Percentiles rank a stretch among this genome's conserved stretches.
Evolutionary conservation across 768 basidiomycete species (phyloP).

Genomic region (Boletus coccyginus): DNA sequence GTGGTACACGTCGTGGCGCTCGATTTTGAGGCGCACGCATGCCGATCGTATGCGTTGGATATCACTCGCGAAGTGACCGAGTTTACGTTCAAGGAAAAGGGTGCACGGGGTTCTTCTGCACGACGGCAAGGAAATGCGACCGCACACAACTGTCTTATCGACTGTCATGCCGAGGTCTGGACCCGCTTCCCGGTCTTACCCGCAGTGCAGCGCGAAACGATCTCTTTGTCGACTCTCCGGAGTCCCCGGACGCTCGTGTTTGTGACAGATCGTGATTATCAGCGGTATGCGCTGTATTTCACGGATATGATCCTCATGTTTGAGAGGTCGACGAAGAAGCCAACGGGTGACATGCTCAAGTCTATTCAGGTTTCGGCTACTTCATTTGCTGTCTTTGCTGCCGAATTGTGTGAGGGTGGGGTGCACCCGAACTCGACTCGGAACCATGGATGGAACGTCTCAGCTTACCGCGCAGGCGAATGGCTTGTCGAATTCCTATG

Average conservation of each 20-base stretch:
- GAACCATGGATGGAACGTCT: conserved; percentile 29
- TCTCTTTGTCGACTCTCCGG: conserved; percentile 34
- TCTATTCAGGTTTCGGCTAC: conserved; percentile 35
- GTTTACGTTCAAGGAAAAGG: too few relatives aligned
- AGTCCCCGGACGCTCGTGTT: conserved; percentile 40
- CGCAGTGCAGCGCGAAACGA: conserved; percentile 47
- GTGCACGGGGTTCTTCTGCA: too few relatives aligned
- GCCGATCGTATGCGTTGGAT: conserved; percentile 44
- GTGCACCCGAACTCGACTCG: not conserved
- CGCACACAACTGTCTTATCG: too few relatives aligned
- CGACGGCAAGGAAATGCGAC: too few relatives aligned
- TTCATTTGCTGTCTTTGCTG: conserved; percentile 27
- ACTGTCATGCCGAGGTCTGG: conserved; percentile 59
- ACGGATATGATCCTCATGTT: conserved; percentile 43
- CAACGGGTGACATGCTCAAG: conserved; percentile 43
- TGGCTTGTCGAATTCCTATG: conserved; percentile 62
- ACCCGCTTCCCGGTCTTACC: conserved; percentile 57
- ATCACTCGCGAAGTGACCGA: conserved; percentile 57
- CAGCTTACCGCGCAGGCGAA: conserved; percentile 50
- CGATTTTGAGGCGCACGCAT: conserved; percentile 29
- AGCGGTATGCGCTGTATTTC: conserved; percentile 43
- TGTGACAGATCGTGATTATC: conserved; percentile 37
- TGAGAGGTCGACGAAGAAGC: conserved; percentile 51
- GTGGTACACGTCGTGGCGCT: conserved; percentile 44
- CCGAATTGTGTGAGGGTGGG: conserved; percentile 4